Base-by-base conservation (phyloP, 2,329 filamentous ascomycete genomes). In the Moelleriella libera region DNA sequence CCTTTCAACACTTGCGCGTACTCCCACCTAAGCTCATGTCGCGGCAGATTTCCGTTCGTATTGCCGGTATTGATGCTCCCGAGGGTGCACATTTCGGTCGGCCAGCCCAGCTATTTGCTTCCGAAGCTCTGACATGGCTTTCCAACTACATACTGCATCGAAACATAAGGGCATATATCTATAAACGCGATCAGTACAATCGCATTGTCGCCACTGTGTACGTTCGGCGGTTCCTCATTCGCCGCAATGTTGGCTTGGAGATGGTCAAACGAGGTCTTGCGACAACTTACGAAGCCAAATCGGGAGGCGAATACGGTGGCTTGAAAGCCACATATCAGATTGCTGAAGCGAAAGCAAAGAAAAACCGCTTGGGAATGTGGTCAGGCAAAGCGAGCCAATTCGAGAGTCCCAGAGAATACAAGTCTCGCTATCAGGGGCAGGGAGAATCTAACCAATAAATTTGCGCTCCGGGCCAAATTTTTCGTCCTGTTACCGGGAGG, bases 211-310 rank as follows among this genome's bases (percentile, higher is more conserved):
- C 83, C 12, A 92, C 86, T 0, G 90, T 90, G 1, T 86, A 79
- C 57, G 78, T 90, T 32, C 76, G 87, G 44, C 75, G 72, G 48
- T 75, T 80, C 56, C 64, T 87, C 8, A 72, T 86, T 50, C 80
- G 80, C 54, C 77, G 76, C 49, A 89, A 98, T 62, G 85, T 98
- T 5, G 88, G 90, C 3, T 68, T 89, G 51, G 85, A 94, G 63
- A 94, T 98, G 89, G 67, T 98, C 51, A 85, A 80, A 66, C 74
- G 69, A 28, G 92, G 92, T 0, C 67, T 94, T 52, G 92, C 90
- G 41, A 95, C 88, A 2, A 83, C 92, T 3, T 98, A 97, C 62
- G 92, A 97, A 67, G 90, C 88, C 30, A 97, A 94, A 65, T 76
- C 73, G 5, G 92, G 90, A 3, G 83, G 79, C 21, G 92, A 97